Conservation (phyloP, 2,329 filamentous ascomycete genomes). For the Fusarium nodosum region DNA sequence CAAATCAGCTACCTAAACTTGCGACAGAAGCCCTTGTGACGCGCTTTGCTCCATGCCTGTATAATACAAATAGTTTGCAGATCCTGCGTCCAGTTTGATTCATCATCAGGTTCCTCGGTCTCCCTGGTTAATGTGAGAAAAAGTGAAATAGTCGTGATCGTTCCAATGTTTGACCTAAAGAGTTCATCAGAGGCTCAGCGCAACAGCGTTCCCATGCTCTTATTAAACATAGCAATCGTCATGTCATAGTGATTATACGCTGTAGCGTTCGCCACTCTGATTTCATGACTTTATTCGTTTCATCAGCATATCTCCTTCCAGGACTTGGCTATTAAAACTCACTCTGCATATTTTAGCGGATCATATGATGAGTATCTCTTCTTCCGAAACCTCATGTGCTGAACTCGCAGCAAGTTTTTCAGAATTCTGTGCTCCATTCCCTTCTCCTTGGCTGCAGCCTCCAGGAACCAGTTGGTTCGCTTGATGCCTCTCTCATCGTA, state of each 20-base stretch:
- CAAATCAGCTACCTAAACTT: neutral
- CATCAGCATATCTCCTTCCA: slow-evolving; percentile 11
- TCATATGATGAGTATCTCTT: slow-evolving; percentile 16
- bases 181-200: slow-evolving; percentile 51
- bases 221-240: slow-evolving; percentile 80
- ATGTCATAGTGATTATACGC: slow-evolving; percentile 74
- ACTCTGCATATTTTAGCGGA: slow-evolving; percentile 45
- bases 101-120: too few relatives aligned
- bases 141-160: neutral
- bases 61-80: slow-evolving; percentile 32
- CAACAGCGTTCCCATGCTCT: slow-evolving; percentile 76
- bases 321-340: slow-evolving; percentile 28
- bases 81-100: neutral
- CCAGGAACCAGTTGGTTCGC: slow-evolving; percentile 78
- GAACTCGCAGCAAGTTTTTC: slow-evolving; percentile 71
- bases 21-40: neutral
- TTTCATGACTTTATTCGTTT: slow-evolving; percentile 28
- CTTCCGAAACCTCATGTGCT: slow-evolving; percentile 36
- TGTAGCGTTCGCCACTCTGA: slow-evolving; percentile 43
- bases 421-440: slow-evolving; percentile 81
- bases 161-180: neutral
- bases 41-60: neutral
- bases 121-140: neutral
- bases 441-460: slow-evolving; percentile 71
- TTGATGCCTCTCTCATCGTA: slow-evolving; percentile 67